These are phyloP conservation scores for Nitzschia sp. DNA, from an alignment of 108 stramenopile genomes.

Conservation along the genomic window DNA sequence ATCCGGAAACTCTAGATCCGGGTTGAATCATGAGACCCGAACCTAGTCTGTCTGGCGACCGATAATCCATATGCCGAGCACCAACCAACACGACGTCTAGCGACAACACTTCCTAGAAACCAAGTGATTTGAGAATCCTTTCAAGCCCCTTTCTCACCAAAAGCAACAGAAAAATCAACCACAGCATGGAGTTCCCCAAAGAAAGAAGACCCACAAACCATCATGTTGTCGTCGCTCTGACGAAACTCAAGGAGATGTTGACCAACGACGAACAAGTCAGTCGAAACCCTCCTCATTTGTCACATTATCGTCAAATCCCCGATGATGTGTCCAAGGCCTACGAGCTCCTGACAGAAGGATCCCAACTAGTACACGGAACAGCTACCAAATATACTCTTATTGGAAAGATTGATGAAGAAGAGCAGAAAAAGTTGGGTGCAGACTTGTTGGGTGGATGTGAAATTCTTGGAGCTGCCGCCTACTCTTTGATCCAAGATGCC, in stretches of 20 bases:
- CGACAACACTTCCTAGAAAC: too few relatives aligned
- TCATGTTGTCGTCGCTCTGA: slow-evolving; percentile 9
- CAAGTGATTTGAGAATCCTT: too few relatives aligned
- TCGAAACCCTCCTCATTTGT: slow-evolving; percentile 24
- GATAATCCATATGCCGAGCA: too few relatives aligned
- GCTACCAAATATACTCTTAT: slow-evolving; percentile 83
- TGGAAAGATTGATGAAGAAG: slow-evolving; percentile 45
- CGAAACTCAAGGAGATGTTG: slow-evolving; percentile 7
- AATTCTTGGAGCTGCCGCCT: slow-evolving; percentile 53
- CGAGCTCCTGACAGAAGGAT: slow-evolving; percentile 51
- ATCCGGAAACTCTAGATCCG: too few relatives aligned
- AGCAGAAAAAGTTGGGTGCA: slow-evolving; percentile 44
- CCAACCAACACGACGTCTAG: too few relatives aligned
- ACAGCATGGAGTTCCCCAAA: not conserved
- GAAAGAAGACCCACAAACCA: slow-evolving; percentile 19
- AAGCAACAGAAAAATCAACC: not conserved
- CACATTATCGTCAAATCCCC: slow-evolving; percentile 65
- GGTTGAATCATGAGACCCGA: too few relatives aligned
- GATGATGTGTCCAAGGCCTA: slow-evolving; percentile 51
- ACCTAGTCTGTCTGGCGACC: too few relatives aligned
- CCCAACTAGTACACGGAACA: slow-evolving; percentile 56
- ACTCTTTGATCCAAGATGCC: slow-evolving; percentile 45
- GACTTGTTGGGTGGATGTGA: slow-evolving; percentile 70
- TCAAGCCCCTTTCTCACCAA: too few relatives aligned
- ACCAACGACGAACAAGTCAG: slow-evolving; percentile 4